Percentiles rank a stretch among this genome's conserved stretches.
Evolutionary conservation across 345 rosid genomes (phyloP).

Genomic region (Lepidium africanum): DNA sequence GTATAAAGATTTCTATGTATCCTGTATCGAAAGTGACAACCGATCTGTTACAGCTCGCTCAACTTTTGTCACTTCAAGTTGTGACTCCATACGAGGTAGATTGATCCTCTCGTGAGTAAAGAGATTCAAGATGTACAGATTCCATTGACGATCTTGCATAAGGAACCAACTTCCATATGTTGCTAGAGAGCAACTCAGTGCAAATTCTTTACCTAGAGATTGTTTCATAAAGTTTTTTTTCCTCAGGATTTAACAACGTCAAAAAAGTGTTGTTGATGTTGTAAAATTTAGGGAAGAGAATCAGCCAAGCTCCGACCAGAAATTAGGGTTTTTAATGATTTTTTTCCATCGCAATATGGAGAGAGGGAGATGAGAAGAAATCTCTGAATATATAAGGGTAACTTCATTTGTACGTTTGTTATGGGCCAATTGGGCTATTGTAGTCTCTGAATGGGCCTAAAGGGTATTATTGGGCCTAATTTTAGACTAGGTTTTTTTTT

Average conservation of each 20-base stretch:
- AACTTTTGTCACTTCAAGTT: too few relatives aligned
- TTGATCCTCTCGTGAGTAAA: neutral
- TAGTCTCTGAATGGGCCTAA: too few relatives aligned
- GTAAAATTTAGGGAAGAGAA: neutral
- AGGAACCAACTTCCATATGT: neutral
- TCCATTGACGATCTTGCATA: neutral
- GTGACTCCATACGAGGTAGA: neutral
- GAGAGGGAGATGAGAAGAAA: too few relatives aligned
- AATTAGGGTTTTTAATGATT: neutral
- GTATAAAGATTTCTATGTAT: too few relatives aligned
- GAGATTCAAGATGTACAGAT: neutral
- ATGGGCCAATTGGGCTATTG: too few relatives aligned
- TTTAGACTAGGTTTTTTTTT: neutral
- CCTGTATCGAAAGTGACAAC: too few relatives aligned
- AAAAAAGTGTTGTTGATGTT: neutral
- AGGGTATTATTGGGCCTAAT: neutral
- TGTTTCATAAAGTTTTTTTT: neutral
- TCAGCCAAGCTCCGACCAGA: neutral
- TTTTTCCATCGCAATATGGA: too few relatives aligned
- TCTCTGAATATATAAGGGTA: too few relatives aligned
- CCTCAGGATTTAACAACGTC: neutral
- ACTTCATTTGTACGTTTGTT: too few relatives aligned
- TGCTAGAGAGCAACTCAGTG: neutral
- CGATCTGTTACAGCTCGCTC: too few relatives aligned
- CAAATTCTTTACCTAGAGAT: neutral